Percentiles rank a stretch among this genome's conserved stretches.
These are phyloP conservation scores for Citrus maxima DNA, from an alignment of 345 rosid species.

Conservation along the genomic window DNA sequence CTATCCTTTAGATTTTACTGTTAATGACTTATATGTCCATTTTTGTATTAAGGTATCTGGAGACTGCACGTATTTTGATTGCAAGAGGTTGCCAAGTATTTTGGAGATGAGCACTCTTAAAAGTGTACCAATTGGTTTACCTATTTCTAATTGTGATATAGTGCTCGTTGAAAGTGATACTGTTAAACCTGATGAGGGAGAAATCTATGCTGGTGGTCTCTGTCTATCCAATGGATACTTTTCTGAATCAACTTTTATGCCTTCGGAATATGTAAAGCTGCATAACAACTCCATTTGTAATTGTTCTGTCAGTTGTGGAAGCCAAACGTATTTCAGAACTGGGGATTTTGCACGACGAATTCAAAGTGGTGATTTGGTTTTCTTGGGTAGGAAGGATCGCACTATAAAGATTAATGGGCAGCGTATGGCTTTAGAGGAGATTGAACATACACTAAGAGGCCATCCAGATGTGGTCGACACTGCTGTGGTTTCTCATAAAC, in stretches of 20 bases:
- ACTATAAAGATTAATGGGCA: conserved; percentile 78
- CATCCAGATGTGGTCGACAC: conserved; percentile 60
- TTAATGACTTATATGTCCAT: conserved; percentile 6
- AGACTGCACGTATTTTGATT: conserved; percentile 91
- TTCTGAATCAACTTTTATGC: conserved; percentile 28
- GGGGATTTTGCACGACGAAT: conserved; percentile 83
- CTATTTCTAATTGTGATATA: conserved; percentile 67
- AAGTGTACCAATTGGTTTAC: conserved; percentile 90
- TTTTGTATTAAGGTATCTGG: conserved; percentile 74
- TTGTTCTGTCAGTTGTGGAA: conserved; percentile 38
- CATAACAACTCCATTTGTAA: conserved; percentile 37
- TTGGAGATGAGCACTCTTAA: conserved; percentile 53
- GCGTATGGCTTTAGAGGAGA: conserved; percentile 77
- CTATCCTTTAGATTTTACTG: background rate
- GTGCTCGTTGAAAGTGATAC: conserved; percentile 47
- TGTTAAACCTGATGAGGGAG: conserved; percentile 50
- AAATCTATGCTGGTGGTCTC: conserved; percentile 70
- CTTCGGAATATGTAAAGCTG: conserved; percentile 42
- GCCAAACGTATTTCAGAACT: conserved; percentile 57
- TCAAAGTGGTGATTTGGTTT: conserved; percentile 70
- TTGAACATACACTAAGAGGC: conserved; percentile 57
- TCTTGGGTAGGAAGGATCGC: conserved; percentile 82
- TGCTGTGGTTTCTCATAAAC: conserved; percentile 50
- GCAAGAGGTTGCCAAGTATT: conserved; percentile 67
- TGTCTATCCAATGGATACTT: conserved; percentile 66